Conservation (phyloP, 2,329 filamentous ascomycete genomes). For the Knufia fluminis region DNA sequence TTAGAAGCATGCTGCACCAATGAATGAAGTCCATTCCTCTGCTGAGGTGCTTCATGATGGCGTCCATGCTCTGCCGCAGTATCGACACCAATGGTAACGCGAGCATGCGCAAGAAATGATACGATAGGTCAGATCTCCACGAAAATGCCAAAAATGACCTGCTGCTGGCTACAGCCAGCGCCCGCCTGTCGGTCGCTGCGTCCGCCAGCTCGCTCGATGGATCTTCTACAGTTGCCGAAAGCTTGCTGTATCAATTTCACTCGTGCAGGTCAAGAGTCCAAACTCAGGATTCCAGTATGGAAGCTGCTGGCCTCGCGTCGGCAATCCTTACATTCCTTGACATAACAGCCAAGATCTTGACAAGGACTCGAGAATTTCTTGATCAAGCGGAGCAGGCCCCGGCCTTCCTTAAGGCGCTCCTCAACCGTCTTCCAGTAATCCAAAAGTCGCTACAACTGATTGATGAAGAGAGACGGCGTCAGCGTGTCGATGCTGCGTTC, state of each 20-base stretch:
- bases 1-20: too few relatives aligned
- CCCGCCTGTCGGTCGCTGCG: too few relatives aligned
- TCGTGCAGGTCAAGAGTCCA: neutral
- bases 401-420: neutral
- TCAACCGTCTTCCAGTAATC: neutral
- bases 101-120: too few relatives aligned
- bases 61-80: too few relatives aligned
- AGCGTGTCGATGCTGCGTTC: neutral
- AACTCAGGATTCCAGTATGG: neutral
- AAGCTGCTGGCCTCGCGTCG: constrained; percentile 3
- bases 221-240: neutral
- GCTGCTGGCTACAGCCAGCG: too few relatives aligned
- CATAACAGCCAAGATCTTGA: constrained; percentile 3
- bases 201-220: too few relatives aligned
- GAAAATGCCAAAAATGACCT: too few relatives aligned
- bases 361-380: neutral
- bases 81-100: too few relatives aligned
- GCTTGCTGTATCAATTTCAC: neutral
- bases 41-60: too few relatives aligned
- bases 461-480: neutral
- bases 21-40: too few relatives aligned
- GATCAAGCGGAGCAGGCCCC: neutral
- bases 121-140: too few relatives aligned
- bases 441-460: neutral
- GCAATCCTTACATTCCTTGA: constrained; percentile 5